Evolutionary conservation across 441 rosid genomes (phyloP).

Genomic region (Brassica balearica): DNA sequence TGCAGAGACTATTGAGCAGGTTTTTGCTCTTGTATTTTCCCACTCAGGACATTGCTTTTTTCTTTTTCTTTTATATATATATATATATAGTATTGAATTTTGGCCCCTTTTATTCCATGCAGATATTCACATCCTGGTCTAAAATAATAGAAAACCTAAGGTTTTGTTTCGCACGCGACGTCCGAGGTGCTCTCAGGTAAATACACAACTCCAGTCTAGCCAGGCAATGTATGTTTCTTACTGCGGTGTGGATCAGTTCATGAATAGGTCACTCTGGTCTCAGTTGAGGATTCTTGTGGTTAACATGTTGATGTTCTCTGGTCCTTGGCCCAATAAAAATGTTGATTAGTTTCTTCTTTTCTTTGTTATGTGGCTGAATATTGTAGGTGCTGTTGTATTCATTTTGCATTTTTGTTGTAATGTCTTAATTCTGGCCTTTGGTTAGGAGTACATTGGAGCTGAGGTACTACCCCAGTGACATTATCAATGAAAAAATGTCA

Average conservation of each 20-base stretch:
- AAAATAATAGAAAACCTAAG: not conserved
- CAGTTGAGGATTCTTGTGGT: not conserved
- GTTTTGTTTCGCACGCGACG: not conserved
- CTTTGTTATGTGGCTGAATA: not conserved
- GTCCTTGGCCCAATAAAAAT: not conserved
- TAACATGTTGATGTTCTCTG: not conserved
- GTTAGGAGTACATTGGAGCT: not conserved
- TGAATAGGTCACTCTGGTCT: not conserved
- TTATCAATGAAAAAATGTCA: not conserved
- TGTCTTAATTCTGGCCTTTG: not conserved
- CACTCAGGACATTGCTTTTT: too few species aligned
- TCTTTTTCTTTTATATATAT: too few species aligned
- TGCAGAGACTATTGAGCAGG: not conserved
- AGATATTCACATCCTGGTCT: constrained; percentile 6
- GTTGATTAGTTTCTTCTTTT: not conserved
- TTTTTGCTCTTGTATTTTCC: too few species aligned
- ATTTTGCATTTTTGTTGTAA: not conserved
- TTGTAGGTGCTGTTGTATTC: not conserved
- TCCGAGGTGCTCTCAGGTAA: not conserved
- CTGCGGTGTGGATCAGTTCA: not conserved
- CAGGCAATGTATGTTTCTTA: not conserved
- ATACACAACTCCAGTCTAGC: not conserved
- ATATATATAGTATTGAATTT: not conserved
- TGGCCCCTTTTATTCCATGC: not conserved
- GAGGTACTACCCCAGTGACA: constrained; percentile 8